Evolutionary conservation across 768 basidiomycete genomes (phyloP).

Genomic region (Pholiota microspora): DNA sequence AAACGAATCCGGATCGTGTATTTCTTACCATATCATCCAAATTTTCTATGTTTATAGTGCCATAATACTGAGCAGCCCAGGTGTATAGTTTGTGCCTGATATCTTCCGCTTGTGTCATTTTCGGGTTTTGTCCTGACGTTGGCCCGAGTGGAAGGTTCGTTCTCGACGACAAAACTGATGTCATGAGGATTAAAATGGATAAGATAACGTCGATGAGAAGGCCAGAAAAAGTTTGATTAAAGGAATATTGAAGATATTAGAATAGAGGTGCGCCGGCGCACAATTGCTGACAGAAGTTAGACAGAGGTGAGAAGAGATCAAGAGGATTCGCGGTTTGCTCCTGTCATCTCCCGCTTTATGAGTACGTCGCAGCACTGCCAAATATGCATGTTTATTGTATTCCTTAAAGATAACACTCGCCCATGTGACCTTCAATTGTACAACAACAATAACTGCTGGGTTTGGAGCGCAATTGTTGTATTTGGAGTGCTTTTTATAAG

Average conservation of each 20-base stretch:
- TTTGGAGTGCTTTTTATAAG: too few relatives aligned
- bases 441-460: not conserved
- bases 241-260: not conserved
- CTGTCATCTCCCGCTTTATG: not conserved
- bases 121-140: too few relatives aligned
- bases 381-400: not conserved
- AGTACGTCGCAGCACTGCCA: not conserved
- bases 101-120: too few relatives aligned
- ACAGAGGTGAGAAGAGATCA: not conserved
- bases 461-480: not conserved
- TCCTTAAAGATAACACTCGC: too few relatives aligned
- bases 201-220: not conserved
- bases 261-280: not conserved
- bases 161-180: too few relatives aligned
- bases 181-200: too few relatives aligned
- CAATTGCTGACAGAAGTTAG: not conserved
- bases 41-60: too few relatives aligned
- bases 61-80: too few relatives aligned
- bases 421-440: not conserved
- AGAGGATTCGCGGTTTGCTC: not conserved
- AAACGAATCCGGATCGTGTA: not conserved
- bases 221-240: not conserved
- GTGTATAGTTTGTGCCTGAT: too few relatives aligned
- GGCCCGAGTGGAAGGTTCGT: too few relatives aligned
- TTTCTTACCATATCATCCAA: too few relatives aligned